Evolutionary conservation across 1,284 basidiomycete species (phyloP), one percentile per base, ranked within the genome.

Genomic region (Sporisorium sorghi): DNA sequence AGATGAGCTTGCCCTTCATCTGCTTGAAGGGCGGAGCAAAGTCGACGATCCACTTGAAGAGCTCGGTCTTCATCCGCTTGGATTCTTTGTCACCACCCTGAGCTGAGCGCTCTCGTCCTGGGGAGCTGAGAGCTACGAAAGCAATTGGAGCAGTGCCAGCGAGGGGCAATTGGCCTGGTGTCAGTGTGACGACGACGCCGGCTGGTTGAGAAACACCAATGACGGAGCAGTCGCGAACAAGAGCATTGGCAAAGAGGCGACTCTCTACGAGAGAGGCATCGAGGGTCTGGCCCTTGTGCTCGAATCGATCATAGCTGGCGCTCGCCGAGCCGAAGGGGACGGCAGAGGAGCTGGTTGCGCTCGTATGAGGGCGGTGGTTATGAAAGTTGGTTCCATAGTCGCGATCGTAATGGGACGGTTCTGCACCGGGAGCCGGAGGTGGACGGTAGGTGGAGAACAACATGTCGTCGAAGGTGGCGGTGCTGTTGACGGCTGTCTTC

Each of bases 1-100:
- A 72, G 28, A 62, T 30, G 19, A 76, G 48, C 26, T 72, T 68
- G 48, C 60, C 64, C 26, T 72, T 71, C 56, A 76, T 66, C 23
- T 44, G 54, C 61, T 72, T 72, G 51, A 72, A 72, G 1, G 52
- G 35, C 5, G 64, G 60, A 5, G 68, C 64, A 33, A 51, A 54
- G 37, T 68, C 73, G 14, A 67, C 42, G n/a, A 75, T 28, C 47
- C 49, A 64, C 21, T 68, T 71, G 46, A 59, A 6, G 4, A 75
- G 73, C 63, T 75, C 68, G 4, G 49, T 33, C 42, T 68, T 75
- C 63, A 75, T 75, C 17, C 60, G 64, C 19, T 65, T 67, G 1
- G 68, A 59, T 23, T 71, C 73, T 23, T 67, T 75, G n/a, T 75
- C 73, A n/a, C 68, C 68, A 12, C 68, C 68, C 14, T 64, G 56